Evolutionary conservation across 2,329 filamentous ascomycete species (phyloP).

Genomic region (Hypoxylon sp.): DNA sequence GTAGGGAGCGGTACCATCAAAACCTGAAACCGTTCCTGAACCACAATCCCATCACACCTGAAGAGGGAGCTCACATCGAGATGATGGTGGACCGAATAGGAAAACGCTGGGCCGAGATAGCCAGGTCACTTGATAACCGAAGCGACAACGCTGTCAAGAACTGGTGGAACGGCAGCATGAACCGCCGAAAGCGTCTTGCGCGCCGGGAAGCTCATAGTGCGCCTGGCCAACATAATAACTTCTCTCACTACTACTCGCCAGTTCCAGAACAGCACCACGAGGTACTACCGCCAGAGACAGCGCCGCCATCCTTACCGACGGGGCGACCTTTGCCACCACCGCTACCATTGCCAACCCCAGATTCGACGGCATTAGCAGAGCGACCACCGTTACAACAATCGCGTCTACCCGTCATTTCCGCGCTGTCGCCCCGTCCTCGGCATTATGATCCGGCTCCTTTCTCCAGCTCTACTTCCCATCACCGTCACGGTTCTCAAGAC

Average conservation of each 20-base stretch:
- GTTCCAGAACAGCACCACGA: not conserved
- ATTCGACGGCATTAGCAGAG: not conserved
- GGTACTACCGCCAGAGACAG: not conserved
- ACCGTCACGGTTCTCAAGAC: not conserved
- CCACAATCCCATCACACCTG: slow-evolving; percentile 77
- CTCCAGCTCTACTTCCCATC: not conserved
- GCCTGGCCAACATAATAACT: slow-evolving; percentile 38
- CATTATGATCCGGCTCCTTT: not conserved
- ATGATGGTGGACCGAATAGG: slow-evolving; percentile 81
- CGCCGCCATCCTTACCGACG: not conserved
- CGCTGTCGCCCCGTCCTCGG: slow-evolving; percentile 39
- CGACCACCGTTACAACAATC: not conserved
- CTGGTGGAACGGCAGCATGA: slow-evolving; percentile 96
- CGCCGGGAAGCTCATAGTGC: slow-evolving; percentile 55
- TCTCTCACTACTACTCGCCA: not conserved
- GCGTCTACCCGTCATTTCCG: not conserved
- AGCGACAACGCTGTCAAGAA: slow-evolving; percentile 98
- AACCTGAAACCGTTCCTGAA: slow-evolving; percentile 85
- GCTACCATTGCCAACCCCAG: not conserved
- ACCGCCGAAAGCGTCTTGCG: slow-evolving; percentile 73
- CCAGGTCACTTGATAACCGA: slow-evolving; percentile 81
- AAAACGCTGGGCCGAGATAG: slow-evolving; percentile 94
- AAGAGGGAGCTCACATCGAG: slow-evolving; percentile 81
- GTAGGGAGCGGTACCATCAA: slow-evolving; percentile 92
- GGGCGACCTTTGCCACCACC: not conserved